phyloP scores from a whole-genome alignment of 2,329 filamentous ascomycete genomes.

The Verticillium klebahnii region DNA sequence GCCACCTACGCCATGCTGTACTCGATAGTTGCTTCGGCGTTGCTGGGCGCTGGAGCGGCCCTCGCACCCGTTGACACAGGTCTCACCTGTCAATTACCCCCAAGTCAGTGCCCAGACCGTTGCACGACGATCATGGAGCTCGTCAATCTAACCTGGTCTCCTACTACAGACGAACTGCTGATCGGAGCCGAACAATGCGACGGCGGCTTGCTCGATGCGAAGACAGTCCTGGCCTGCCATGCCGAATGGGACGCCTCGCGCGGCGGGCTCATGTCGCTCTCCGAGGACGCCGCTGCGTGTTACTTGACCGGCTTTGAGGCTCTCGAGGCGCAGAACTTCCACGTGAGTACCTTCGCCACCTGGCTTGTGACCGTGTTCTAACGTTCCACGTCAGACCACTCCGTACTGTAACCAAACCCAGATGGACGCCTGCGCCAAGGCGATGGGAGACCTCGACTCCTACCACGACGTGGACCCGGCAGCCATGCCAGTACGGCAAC shows the following conservation, averaged over 20 bases:
- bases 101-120: neutral
- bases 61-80: slow-evolving; percentile 36
- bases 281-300: slow-evolving; percentile 78
- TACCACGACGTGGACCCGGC: neutral
- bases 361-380: neutral
- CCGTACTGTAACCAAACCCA: slow-evolving; percentile 72
- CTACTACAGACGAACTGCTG: neutral
- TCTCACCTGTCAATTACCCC: slow-evolving; percentile 1
- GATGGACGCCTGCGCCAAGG: slow-evolving; percentile 60
- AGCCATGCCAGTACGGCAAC: neutral
- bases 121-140: neutral
- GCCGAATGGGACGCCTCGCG: neutral
- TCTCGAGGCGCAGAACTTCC: slow-evolving; percentile 63
- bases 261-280: slow-evolving; percentile 22
- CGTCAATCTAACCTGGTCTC: neutral
- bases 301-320: slow-evolving; percentile 79
- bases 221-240: neutral
- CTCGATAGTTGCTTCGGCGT: neutral
- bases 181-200: neutral
- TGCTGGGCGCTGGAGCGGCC: neutral
- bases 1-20: neutral
- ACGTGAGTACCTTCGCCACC: slow-evolving; percentile 34
- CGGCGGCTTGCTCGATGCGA: neutral
- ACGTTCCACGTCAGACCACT: slow-evolving; percentile 34
- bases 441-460: slow-evolving; percentile 66